phyloP scores from a whole-genome alignment of 2,329 filamentous ascomycete genomes.

The Hymenoscyphus albidus region DNA sequence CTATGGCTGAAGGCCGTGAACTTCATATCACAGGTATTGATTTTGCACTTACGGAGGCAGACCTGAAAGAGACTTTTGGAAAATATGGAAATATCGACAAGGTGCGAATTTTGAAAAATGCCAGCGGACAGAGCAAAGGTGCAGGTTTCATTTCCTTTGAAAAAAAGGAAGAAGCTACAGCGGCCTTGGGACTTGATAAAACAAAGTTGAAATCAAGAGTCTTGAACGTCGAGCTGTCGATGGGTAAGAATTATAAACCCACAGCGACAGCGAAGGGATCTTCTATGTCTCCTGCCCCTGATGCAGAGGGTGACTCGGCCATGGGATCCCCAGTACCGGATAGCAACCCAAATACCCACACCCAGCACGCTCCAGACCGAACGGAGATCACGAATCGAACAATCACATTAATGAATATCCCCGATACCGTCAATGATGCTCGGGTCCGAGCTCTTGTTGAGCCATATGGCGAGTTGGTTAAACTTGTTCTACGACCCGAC shows the following conservation, averaged over 20 bases:
- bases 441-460: conserved; percentile 73
- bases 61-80: conserved; percentile 67
- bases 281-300: conserved; percentile 34
- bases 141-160: conserved; percentile 77
- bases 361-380: conserved; percentile 39
- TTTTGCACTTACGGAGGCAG: conserved; percentile 57
- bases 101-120: conserved; percentile 66
- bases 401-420: conserved; percentile 77
- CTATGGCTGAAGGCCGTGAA: conserved; percentile 83
- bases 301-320: conserved; percentile 35
- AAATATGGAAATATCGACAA: conserved; percentile 73
- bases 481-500: conserved; percentile 74
- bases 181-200: conserved; percentile 65
- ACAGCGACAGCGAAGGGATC: conserved; percentile 44
- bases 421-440: conserved; percentile 88
- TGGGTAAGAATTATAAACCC: conserved; percentile 53
- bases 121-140: conserved; percentile 68
- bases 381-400: conserved; percentile 62
- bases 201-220: conserved; percentile 65
- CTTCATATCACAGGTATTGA: conserved; percentile 72
- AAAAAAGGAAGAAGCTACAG: conserved; percentile 64
- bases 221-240: conserved; percentile 61
- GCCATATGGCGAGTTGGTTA: conserved; percentile 65
- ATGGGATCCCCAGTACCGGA: conserved; percentile 30
- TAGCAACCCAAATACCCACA: conserved; percentile 24